Evolutionary conservation across 2,329 filamentous ascomycete genomes (phyloP), one percentile per base, ranked within the genome.

Genomic region (Cytospora schulzeri): DNA sequence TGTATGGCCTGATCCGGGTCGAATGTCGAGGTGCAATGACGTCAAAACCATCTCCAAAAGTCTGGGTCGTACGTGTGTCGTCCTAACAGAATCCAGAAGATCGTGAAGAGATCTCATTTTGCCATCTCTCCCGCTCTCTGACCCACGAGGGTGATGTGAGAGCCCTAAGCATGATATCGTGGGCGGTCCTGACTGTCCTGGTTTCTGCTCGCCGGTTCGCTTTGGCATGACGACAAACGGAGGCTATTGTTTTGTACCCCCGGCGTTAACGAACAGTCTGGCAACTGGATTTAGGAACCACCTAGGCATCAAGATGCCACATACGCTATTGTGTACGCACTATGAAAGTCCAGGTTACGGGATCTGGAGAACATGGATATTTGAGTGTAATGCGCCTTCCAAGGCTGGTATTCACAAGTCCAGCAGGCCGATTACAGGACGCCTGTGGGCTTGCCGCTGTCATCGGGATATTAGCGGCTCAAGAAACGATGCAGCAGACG

Each of bases 1-100:
- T 57, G 56, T 45, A 64, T 56, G 62, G 61, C 62, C 63, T 62
- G 58, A 62, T 45, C 31, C 56, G 41, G 53, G 50, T 26, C 24
- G 53, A 45, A 24, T 19, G 26, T 48, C 54, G 48, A 62, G 31
- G 48, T 53, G 45, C 26, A 38, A 59, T 65, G 59, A 65, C 58
- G 59, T 65, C 54, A 53, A 41, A 28, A 54, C 41, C 28, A 45
- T 57, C 54, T 35, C 59, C 51, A 52, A 57, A 35, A 17, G 24
- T 57, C 52, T 35, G 33, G 48, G 50, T 48, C 35, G 19, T 45
- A 33, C 45, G 22, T 56, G 54, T 33, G 33, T 58, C 31, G 33
- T 38, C 26, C 15, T 26, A n/a, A 48, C 31, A 48, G 19, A 31
- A 8, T 19, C 14, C 24, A 54, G 4, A 59, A 26, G 22, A 19